Evolutionary conservation across 2,329 filamentous ascomycete species (phyloP).

Genomic region (Diplodia intermedia): DNA sequence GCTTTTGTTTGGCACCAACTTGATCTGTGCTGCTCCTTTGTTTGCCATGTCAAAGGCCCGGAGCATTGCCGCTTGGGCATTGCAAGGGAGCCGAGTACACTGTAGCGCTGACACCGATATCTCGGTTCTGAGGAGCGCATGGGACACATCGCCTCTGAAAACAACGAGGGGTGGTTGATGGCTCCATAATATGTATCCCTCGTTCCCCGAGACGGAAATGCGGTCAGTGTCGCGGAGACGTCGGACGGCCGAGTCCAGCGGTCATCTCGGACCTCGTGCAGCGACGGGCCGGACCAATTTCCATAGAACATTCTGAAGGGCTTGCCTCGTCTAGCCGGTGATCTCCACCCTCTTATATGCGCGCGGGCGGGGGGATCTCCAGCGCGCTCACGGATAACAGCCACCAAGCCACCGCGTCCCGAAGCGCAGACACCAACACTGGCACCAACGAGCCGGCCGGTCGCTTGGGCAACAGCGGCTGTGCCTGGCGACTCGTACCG

Average conservation of each 20-base stretch:
- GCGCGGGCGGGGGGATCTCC: neutral
- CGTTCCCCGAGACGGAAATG: constrained; percentile 2
- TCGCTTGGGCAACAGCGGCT: constrained; percentile 18
- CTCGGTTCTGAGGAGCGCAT: constrained; percentile 10
- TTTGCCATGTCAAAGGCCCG: too few species aligned
- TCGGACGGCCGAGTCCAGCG: neutral
- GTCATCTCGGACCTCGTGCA: neutral
- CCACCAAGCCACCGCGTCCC: constrained; percentile 8
- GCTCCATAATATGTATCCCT: neutral
- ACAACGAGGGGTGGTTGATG: constrained; percentile 7
- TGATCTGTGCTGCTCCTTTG: too few species aligned
- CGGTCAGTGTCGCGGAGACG: neutral
- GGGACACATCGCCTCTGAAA: constrained; percentile 25
- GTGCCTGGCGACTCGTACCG: constrained; percentile 11
- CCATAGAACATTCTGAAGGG: constrained; percentile 18
- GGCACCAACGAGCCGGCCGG: constrained; percentile 1
- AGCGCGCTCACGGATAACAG: neutral
- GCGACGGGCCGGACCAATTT: constrained; percentile 14
- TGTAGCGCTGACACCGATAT: constrained; percentile 1
- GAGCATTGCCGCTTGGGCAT: neutral
- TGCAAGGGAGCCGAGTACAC: neutral
- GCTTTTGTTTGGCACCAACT: neutral
- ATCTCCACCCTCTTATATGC: constrained; percentile 21
- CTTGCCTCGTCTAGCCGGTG: neutral
- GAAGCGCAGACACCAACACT: neutral